A percentile compares a stretch with the other conserved stretches of the same genome.
These are phyloP conservation scores for Helotiales sp. DNA, from an alignment of 2,329 filamentous ascomycete species.

Conservation along the genomic window DNA sequence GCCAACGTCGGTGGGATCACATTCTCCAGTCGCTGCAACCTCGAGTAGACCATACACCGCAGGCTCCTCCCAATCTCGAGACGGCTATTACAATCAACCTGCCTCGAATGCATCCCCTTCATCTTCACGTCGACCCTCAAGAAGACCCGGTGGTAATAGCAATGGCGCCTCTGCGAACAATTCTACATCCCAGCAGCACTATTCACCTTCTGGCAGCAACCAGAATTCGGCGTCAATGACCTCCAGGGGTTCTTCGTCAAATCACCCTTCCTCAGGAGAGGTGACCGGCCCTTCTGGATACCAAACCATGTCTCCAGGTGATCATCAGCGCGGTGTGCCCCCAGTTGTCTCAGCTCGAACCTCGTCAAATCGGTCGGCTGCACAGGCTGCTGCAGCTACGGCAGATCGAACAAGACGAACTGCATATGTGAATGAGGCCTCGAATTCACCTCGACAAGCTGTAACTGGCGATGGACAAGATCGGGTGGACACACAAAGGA, in stretches of 20 bases:
- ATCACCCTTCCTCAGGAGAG: constrained; percentile 43
- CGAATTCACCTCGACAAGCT: constrained; percentile 33
- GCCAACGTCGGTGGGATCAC: constrained; percentile 51
- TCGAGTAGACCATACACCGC: constrained; percentile 58
- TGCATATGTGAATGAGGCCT: constrained; percentile 34
- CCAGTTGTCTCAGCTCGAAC: constrained; percentile 80
- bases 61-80: constrained; percentile 58
- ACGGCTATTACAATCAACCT: constrained; percentile 55
- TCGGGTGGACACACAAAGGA: constrained; percentile 42
- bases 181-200: constrained; percentile 35
- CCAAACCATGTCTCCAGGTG: constrained; percentile 45
- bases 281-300: constrained; percentile 48
- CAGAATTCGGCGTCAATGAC: constrained; percentile 27
- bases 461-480: constrained; percentile 35
- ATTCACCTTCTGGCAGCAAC: constrained; percentile 35
- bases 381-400: constrained; percentile 43
- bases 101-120: constrained; percentile 51
- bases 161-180: constrained; percentile 48
- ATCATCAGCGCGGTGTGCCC: constrained; percentile 64
- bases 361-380: constrained; percentile 68
- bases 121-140: constrained; percentile 57
- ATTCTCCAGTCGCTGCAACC: constrained; percentile 53
- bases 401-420: constrained; percentile 38
- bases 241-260: constrained; percentile 42
- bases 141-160: constrained; percentile 57